These are phyloP conservation scores for Clarireedia sp. DNA, from an alignment of 2,329 filamentous ascomycete genomes.

Conservation along the genomic window DNA sequence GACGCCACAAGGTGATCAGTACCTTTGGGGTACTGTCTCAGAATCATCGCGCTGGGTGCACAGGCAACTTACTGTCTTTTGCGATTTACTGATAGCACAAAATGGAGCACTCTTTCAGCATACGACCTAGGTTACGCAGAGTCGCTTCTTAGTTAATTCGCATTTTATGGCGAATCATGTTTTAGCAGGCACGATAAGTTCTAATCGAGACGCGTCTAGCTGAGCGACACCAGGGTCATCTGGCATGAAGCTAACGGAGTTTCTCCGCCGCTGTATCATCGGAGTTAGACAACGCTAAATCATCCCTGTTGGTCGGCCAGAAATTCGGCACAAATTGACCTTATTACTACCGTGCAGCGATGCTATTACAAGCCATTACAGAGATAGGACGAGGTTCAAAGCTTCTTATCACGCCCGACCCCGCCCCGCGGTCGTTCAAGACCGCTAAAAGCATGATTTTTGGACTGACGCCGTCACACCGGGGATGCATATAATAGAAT, in stretches of 20 bases:
- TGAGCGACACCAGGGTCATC: too few species aligned
- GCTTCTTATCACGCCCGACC: conserved; percentile 4
- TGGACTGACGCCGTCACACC: neutral
- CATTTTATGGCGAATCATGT: too few species aligned
- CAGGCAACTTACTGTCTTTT: neutral
- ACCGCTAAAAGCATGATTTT: neutral
- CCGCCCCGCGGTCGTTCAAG: conserved; percentile 7
- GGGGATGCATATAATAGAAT: neutral
- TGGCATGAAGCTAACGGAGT: neutral
- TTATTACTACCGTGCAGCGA: neutral
- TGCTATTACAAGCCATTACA: neutral
- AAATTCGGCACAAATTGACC: neutral
- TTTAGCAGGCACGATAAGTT: too few species aligned
- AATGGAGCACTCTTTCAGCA: neutral
- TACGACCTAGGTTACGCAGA: neutral
- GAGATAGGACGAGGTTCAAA: neutral
- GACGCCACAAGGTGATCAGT: neutral
- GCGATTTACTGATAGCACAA: neutral
- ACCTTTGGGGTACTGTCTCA: too few species aligned
- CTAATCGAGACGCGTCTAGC: too few species aligned
- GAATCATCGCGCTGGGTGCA: too few species aligned
- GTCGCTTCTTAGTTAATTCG: neutral
- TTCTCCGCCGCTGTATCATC: conserved; percentile 5
- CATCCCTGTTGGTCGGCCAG: too few species aligned
- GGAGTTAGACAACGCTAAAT: neutral